phyloP scores from a whole-genome alignment of 1,139 yeast species.

The Pichia sp. region DNA sequence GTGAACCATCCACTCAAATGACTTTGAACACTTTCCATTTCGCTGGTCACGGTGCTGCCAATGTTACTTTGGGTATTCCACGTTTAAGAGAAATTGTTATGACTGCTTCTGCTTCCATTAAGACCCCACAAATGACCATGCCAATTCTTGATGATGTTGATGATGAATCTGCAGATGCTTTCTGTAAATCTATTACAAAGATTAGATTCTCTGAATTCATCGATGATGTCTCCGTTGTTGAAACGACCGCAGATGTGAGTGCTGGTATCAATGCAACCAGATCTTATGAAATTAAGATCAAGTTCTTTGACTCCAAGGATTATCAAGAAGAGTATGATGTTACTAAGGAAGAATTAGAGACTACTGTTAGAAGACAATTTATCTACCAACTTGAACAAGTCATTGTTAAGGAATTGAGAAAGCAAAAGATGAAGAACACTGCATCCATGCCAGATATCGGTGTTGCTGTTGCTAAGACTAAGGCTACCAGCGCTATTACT shows the following conservation, averaged over 20 bases:
- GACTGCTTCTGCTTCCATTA: slow-evolving; percentile 94
- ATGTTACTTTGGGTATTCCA: slow-evolving; percentile 98
- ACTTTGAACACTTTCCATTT: slow-evolving; percentile 99
- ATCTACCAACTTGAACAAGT: slow-evolving; percentile 62
- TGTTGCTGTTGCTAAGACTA: slow-evolving; percentile 56
- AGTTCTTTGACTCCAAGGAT: slow-evolving; percentile 70
- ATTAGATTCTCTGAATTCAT: slow-evolving; percentile 85
- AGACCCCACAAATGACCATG: slow-evolving; percentile 97
- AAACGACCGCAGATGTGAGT: slow-evolving; percentile 61
- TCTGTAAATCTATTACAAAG: slow-evolving; percentile 85
- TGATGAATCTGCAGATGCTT: slow-evolving; percentile 84
- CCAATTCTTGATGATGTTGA: slow-evolving; percentile 74
- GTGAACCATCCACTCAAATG: slow-evolving; percentile 99
- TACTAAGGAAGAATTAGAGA: slow-evolving; percentile 69
- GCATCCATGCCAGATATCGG: slow-evolving; percentile 59
- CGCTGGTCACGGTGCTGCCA: slow-evolving; percentile 99
- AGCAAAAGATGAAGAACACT: slow-evolving; percentile 50
- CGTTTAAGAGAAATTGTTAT: slow-evolving; percentile 99
- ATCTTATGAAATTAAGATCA: slow-evolving; percentile 65
- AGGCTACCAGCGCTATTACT: slow-evolving; percentile 32
- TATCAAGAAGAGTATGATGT: slow-evolving; percentile 88
- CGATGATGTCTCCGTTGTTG: slow-evolving; percentile 79
- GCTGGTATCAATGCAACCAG: slow-evolving; percentile 53
- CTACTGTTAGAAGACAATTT: slow-evolving; percentile 58
- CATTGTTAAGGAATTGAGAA: slow-evolving; percentile 74